Evolutionary conservation across 208 protist genomes (phyloP).

Genomic region (Leishmania braziliensis): DNA sequence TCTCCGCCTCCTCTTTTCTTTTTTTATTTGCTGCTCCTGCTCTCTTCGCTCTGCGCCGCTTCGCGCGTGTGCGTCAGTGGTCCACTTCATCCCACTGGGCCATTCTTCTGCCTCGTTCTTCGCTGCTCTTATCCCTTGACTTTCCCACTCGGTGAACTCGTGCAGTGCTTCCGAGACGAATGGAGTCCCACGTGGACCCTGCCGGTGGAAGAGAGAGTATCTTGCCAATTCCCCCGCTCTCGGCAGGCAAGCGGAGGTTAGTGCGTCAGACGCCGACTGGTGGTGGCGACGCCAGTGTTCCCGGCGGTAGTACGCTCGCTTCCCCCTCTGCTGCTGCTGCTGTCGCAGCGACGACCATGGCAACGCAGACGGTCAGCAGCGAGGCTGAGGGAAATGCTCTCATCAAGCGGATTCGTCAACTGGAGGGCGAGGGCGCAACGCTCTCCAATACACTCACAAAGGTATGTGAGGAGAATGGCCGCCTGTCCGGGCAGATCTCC

Average conservation of each 20-base stretch:
- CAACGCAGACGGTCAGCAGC: conserved; percentile 50
- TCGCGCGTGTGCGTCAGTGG: background rate
- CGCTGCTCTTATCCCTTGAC: background rate
- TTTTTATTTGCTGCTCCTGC: too few relatives aligned
- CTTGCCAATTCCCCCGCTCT: background rate
- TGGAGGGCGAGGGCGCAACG: conserved; percentile 63
- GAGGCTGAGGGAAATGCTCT: conserved; percentile 62
- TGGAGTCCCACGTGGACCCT: conserved; percentile 26
- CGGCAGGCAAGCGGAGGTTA: conserved; percentile 12
- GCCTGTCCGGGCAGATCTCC: conserved; percentile 42
- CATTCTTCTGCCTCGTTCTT: background rate
- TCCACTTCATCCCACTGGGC: background rate
- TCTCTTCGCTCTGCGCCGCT: background rate
- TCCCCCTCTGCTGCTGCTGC: background rate
- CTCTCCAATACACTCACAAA: conserved; percentile 66
- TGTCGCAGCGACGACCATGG: background rate
- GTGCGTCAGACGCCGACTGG: conserved; percentile 16
- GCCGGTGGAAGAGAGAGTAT: background rate
- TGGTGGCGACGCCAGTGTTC: background rate
- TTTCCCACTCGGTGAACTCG: background rate
- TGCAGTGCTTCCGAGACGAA: background rate
- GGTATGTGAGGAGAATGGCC: conserved; percentile 83
- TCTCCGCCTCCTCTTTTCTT: background rate
- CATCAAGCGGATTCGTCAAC: conserved; percentile 60
- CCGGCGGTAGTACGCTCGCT: background rate